phyloP scores from a whole-genome alignment of 1,284 basidiomycete genomes.

The Serendipita sp. region DNA sequence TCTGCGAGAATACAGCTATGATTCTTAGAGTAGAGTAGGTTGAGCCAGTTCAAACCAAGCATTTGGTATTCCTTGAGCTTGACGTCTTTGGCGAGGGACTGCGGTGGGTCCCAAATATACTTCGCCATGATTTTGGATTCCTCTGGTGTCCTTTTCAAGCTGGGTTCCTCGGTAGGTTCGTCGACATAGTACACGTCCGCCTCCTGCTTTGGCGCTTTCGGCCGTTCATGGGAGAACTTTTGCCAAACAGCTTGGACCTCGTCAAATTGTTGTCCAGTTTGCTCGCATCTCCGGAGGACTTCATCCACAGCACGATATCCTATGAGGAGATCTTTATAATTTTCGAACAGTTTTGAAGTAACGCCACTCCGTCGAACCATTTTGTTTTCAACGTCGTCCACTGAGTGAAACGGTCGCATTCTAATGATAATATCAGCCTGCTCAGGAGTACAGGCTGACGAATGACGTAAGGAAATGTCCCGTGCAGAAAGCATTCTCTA shows the following conservation, averaged over 20 bases:
- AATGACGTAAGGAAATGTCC: conserved; percentile 8
- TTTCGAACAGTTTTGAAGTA: conserved; percentile 79
- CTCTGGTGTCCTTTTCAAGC: conserved; percentile 18
- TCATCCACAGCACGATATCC: conserved; percentile 86
- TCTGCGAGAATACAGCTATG: conserved; percentile 94
- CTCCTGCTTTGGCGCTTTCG: conserved; percentile 15
- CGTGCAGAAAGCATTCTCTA: conserved; percentile 9
- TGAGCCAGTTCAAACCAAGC: conserved; percentile 95
- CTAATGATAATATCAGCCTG: conserved; percentile 74
- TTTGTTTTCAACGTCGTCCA: conserved; percentile 68
- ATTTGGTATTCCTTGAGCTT: conserved; percentile 93
- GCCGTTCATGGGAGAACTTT: conserved; percentile 13
- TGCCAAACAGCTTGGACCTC: conserved; percentile 39
- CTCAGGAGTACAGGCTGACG: conserved; percentile 61
- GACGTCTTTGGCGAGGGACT: conserved; percentile 52
- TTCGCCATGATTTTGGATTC: conserved; percentile 37
- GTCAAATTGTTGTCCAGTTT: conserved; percentile 49
- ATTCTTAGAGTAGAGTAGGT: conserved; percentile 67
- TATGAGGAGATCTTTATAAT: conserved; percentile 76
- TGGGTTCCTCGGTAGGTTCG: background rate
- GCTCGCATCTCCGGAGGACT: conserved; percentile 79
- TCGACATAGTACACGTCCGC: conserved; percentile 20
- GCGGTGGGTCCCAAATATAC: conserved; percentile 66
- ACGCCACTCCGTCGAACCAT: conserved; percentile 73
- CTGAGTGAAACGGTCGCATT: conserved; percentile 66